Conservation (phyloP, 345 rosid genomes). For the Eucalyptus melliodora region DNA sequence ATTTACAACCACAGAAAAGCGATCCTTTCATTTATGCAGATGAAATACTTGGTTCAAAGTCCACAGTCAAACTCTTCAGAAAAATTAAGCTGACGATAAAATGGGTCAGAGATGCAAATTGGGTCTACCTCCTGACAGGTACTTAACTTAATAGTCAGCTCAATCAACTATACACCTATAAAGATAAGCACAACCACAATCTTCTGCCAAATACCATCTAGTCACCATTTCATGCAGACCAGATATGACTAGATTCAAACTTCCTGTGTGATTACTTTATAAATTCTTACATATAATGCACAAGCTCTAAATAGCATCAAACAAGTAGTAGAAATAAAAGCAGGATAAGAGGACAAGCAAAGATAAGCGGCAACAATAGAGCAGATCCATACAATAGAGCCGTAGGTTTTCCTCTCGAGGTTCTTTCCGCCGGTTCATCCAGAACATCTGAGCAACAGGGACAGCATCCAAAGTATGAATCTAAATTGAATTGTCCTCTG, state of each 20-base stretch:
- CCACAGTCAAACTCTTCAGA: background rate
- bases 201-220: background rate
- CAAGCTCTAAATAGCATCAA: background rate
- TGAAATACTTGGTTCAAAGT: background rate
- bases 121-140: background rate
- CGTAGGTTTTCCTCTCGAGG: slow-evolving; percentile 65
- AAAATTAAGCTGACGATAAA: background rate
- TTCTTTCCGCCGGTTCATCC: slow-evolving; percentile 65
- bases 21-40: background rate
- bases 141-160: background rate
- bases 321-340: background rate
- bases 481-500: slow-evolving; percentile 29
- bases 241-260: background rate
- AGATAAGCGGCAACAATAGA: background rate
- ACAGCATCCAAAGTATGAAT: slow-evolving; percentile 25
- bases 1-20: background rate
- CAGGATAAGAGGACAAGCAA: background rate
- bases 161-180: background rate
- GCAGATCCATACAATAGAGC: slow-evolving; percentile 63
- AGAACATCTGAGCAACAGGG: slow-evolving; percentile 26
- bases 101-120: background rate
- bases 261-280: background rate
- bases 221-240: background rate
- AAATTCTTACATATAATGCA: background rate
- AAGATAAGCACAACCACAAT: background rate